Conservation (phyloP, 768 basidiomycete species). For the Cubamyces lactineus region DNA sequence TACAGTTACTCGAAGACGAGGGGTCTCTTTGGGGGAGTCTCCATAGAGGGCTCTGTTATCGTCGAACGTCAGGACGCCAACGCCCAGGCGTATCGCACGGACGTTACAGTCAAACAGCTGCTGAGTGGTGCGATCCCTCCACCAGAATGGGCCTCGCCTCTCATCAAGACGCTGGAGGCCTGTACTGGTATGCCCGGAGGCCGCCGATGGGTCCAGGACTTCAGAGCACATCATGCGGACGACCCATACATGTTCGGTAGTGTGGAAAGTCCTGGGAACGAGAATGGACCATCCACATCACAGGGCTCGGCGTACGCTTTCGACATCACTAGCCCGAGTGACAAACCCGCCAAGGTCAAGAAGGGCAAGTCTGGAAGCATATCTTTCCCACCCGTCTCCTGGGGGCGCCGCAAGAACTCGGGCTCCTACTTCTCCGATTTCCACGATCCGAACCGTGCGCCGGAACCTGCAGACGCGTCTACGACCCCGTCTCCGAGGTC, state of each 20-base stretch:
- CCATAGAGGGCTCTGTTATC: constrained; percentile 87
- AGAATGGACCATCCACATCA: constrained; percentile 24
- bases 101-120: constrained; percentile 78
- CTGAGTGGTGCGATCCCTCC: constrained; percentile 75
- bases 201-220: constrained; percentile 68
- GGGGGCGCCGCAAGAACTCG: constrained; percentile 53
- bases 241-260: constrained; percentile 62
- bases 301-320: background rate
- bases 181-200: constrained; percentile 73
- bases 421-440: constrained; percentile 59
- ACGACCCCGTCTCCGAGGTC: constrained; percentile 6
- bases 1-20: constrained; percentile 92
- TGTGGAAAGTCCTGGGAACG: constrained; percentile 45
- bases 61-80: constrained; percentile 95
- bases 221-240: constrained; percentile 36
- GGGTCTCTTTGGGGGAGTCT: constrained; percentile 92
- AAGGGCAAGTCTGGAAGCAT: constrained; percentile 42
- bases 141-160: constrained; percentile 76
- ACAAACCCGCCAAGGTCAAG: constrained; percentile 48
- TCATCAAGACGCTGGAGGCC: constrained; percentile 74
- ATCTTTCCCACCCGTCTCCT: constrained; percentile 66
- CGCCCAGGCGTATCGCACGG: constrained; percentile 71
- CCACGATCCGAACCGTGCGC: constrained; percentile 25
- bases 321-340: constrained; percentile 8
- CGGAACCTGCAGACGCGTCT: constrained; percentile 14